phyloP scores from a whole-genome alignment of 495 filamentous ascomycete species.

The Hypoxylon perforatum region DNA sequence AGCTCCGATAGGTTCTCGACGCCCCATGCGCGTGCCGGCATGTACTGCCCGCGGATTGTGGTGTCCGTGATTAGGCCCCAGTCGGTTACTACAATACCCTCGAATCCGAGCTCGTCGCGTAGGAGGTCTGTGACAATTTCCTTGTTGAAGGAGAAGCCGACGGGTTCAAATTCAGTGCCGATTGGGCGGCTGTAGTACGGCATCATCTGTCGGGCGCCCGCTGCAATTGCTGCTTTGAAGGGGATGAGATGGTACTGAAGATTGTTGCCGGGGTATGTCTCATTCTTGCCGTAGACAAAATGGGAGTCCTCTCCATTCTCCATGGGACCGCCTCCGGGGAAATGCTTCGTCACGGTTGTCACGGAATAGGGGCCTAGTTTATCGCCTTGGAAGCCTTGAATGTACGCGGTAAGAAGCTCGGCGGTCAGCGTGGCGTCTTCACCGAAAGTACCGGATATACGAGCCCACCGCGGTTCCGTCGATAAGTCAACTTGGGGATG shows the following conservation, averaged over 20 bases:
- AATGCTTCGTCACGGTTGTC: slow-evolving; percentile 51
- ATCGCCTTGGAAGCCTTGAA: slow-evolving; percentile 41
- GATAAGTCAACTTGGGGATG: slow-evolving; percentile 53
- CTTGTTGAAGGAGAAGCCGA: slow-evolving; percentile 47
- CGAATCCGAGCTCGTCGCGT: slow-evolving; percentile 50
- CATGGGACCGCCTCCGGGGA: slow-evolving; percentile 51
- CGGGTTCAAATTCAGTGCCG: slow-evolving; percentile 35
- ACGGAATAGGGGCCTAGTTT: slow-evolving; percentile 39
- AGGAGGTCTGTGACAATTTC: slow-evolving; percentile 49
- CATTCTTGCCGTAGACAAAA: slow-evolving; percentile 51
- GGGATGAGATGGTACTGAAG: slow-evolving; percentile 46
- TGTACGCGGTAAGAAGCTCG: slow-evolving; percentile 38
- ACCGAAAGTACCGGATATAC: slow-evolving; percentile 46
- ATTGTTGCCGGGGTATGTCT: slow-evolving; percentile 51
- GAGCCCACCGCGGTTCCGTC: slow-evolving; percentile 52
- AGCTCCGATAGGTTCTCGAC: slow-evolving; percentile 36
- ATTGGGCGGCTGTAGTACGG: slow-evolving; percentile 47
- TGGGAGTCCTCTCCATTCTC: slow-evolving; percentile 53
- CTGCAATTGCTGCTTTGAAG: slow-evolving; percentile 47
- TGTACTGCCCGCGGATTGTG: slow-evolving; percentile 23
- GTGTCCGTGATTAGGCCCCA: slow-evolving; percentile 50
- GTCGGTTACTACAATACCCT: slow-evolving; percentile 50
- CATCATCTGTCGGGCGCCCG: slow-evolving; percentile 49
- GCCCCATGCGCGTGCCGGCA: slow-evolving; percentile 42
- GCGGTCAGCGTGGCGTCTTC: slow-evolving; percentile 47